A percentile compares a stretch with the other conserved stretches of the same genome.
Conservation (phyloP, 2,329 filamentous ascomycete genomes). For the Calonectria honghensis region DNA sequence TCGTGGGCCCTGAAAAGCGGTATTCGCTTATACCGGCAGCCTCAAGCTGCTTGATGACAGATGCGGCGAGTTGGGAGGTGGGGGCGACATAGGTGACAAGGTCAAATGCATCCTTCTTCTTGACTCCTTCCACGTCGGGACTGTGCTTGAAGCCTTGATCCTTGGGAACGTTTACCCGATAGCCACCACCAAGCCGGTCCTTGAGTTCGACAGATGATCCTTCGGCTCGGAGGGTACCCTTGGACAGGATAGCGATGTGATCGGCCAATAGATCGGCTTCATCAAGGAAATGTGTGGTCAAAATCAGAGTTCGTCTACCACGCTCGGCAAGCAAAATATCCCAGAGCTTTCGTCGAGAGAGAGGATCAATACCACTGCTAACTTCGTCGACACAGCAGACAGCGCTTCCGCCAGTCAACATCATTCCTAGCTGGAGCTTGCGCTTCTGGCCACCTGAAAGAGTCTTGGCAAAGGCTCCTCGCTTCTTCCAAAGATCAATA, state of each 20-base stretch:
- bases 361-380: slow-evolving; percentile 89
- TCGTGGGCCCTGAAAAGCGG: slow-evolving; percentile 89
- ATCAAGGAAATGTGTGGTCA: slow-evolving; percentile 96
- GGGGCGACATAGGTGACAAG: slow-evolving; percentile 83
- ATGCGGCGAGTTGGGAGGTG: slow-evolving; percentile 81
- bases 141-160: slow-evolving; percentile 68
- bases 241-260: slow-evolving; percentile 90
- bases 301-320: slow-evolving; percentile 85
- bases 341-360: slow-evolving; percentile 93
- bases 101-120: slow-evolving; percentile 78
- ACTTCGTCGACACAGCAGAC: slow-evolving; percentile 96
- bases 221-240: slow-evolving; percentile 86
- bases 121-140: slow-evolving; percentile 73
- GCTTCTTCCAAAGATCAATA: slow-evolving; percentile 86
- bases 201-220: slow-evolving; percentile 93
- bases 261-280: slow-evolving; percentile 94
- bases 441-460: slow-evolving; percentile 94
- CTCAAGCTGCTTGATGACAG: slow-evolving; percentile 83
- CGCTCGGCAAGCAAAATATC: slow-evolving; percentile 92
- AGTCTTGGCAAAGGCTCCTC: slow-evolving; percentile 82
- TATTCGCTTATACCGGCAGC: slow-evolving; percentile 82
- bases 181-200: slow-evolving; percentile 86
- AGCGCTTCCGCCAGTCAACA: slow-evolving; percentile 91
- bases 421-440: slow-evolving; percentile 94
- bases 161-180: slow-evolving; percentile 85